Percentiles rank a stretch among this genome's conserved stretches.
Conservation (phyloP, 192 early-diverging fungal genomes). For the Coemansia sp. region DNA sequence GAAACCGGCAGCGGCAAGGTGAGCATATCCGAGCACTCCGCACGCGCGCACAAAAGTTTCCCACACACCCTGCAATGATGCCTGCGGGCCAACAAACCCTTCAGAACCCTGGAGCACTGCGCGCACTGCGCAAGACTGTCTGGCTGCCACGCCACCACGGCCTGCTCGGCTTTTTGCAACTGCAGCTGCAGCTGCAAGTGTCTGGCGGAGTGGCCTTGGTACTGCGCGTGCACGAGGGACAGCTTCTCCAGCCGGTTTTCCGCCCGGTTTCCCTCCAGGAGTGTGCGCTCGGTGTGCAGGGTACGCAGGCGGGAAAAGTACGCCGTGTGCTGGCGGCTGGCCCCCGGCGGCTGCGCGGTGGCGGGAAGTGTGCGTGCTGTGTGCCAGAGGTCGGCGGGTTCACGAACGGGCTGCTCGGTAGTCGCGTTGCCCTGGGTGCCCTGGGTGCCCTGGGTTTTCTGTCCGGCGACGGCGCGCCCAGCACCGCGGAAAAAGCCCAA, state of each 20-base stretch:
- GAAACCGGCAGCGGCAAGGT: slow-evolving; percentile 18
- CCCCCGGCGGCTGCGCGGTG: too few relatives aligned
- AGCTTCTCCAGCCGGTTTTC: slow-evolving; percentile 75
- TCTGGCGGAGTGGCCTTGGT: too few relatives aligned
- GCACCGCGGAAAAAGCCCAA: slow-evolving; percentile 44
- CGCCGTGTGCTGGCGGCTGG: too few relatives aligned
- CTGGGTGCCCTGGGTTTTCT: neutral
- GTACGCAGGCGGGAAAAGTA: too few relatives aligned
- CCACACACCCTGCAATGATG: slow-evolving; percentile 77
- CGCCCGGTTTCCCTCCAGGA: slow-evolving; percentile 67
- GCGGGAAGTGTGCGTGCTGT: too few relatives aligned
- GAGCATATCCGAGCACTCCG: slow-evolving; percentile 48
- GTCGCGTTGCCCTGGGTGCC: neutral
- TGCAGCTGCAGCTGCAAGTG: too few relatives aligned
- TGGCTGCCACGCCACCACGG: slow-evolving; percentile 41
- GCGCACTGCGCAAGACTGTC: slow-evolving; percentile 22
- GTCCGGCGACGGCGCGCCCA: slow-evolving; percentile 33
- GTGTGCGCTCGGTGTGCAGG: slow-evolving; percentile 54
- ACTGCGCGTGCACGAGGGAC: slow-evolving; percentile 17
- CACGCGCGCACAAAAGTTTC: slow-evolving; percentile 58
- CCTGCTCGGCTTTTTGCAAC: slow-evolving; percentile 42
- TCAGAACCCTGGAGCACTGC: slow-evolving; percentile 40
- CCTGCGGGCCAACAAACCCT: slow-evolving; percentile 58
- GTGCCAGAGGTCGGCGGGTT: too few relatives aligned
- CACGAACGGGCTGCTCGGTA: too few relatives aligned